Percentiles rank a stretch among this genome's conserved stretches.
Conservation (phyloP, 1,139 yeast species). For the Nadsonia starkeyi-henricii region DNA sequence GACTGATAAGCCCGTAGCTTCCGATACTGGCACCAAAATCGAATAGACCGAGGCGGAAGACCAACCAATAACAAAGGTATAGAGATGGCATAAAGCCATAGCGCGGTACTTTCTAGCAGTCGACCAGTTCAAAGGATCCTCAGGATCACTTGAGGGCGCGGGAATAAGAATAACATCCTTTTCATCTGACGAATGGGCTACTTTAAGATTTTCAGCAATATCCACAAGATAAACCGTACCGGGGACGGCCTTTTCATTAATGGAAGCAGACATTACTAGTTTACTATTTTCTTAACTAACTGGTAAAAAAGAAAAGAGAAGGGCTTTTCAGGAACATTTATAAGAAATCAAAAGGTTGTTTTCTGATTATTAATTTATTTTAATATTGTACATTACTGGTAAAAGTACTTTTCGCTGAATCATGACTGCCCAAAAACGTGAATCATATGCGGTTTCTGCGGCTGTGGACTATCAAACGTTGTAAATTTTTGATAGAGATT, state of each 20-base stretch:
- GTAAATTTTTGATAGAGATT: no score
- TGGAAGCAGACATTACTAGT: constrained; percentile 4
- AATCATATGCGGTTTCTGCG: no score
- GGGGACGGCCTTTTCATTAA: constrained; percentile 34
- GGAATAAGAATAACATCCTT: constrained; percentile 30
- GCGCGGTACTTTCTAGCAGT: constrained; percentile 24
- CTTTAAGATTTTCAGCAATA: constrained; percentile 20
- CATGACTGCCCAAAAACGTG: no score
- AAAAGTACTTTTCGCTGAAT: no score
- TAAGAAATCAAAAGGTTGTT: no score
- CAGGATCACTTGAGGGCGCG: constrained; percentile 34
- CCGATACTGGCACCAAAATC: constrained; percentile 30
- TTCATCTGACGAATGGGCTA: constrained; percentile 16
- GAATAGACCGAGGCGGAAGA: constrained; percentile 37
- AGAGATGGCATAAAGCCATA: constrained; percentile 23
- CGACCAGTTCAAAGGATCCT: constrained; percentile 36
- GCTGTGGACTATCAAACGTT: no score
- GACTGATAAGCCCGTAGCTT: constrained; percentile 28
- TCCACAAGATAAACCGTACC: constrained; percentile 52
- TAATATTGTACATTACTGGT: no score
- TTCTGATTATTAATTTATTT: no score
- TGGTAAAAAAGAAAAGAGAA: no score
- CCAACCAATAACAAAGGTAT: constrained; percentile 32
- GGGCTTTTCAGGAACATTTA: no score
- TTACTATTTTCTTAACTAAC: no score